Evolutionary conservation across 2,329 filamentous ascomycete genomes (phyloP).

Genomic region (Colletotrichum acutatum): DNA sequence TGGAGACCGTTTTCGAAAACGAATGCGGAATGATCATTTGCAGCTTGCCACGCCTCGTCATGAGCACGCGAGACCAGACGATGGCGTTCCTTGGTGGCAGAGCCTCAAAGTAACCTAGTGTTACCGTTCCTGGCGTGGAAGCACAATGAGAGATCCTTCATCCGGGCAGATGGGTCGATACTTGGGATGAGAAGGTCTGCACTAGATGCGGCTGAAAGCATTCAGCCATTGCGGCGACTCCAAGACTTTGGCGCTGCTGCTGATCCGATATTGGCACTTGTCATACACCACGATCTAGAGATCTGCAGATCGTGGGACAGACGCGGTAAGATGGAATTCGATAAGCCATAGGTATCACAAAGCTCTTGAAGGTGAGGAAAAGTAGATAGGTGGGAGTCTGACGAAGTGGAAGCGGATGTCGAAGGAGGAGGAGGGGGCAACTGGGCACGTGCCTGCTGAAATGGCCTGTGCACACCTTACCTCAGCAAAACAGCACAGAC

Average conservation of each 20-base stretch:
- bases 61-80: background rate
- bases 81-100: background rate
- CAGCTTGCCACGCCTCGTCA: background rate
- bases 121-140: background rate
- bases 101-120: background rate
- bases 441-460: background rate
- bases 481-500: background rate
- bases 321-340: no score
- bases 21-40: background rate
- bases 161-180: background rate
- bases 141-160: background rate
- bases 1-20: background rate
- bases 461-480: background rate
- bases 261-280: background rate
- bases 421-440: background rate
- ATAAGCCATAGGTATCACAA: background rate
- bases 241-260: background rate
- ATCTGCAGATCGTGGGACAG: no score
- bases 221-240: background rate
- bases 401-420: no score
- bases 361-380: no score
- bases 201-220: background rate
- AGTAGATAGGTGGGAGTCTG: background rate
- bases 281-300: background rate
- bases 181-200: background rate